Base-by-base conservation (phyloP, 192 early-diverging fungal species). In the Coemansia sp. region DNA sequence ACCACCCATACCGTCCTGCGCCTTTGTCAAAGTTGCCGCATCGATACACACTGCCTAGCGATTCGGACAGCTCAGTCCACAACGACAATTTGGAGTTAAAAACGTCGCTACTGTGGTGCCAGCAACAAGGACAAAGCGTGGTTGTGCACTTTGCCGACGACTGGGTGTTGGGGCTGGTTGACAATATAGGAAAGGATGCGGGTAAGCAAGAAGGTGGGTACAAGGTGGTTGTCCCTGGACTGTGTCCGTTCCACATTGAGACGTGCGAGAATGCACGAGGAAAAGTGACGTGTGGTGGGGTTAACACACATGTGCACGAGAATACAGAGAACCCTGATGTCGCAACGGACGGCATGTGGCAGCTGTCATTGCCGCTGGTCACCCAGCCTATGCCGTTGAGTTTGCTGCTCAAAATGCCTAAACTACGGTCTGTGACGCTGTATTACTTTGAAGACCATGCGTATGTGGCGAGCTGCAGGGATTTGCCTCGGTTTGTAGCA, bases 201-300 rank as follows among this genome's bases (percentile, higher is more conserved):
- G 43, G 3, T 1, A 49, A 21, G 4, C n/a, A 21, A 48, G 5
- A 6, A 14, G 27, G 17, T 14, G 67, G 67, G 8, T 45, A 47
- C 19, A 32, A 35, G 2, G 48, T 73, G 5, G 32, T 64, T 7
- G 54, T 79, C 1, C 71, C 39, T 1, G 76, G 70, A 0, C 39
- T 79, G 7, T 79, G 70, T 27, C 76, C 76, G 3, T 79, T 79
- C 60, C 76, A 79, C 11, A 37, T 79, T 0, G 19, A 64, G 15
- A 60, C 70, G 0, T n/a, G 10, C 21, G 14, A 23, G 22, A 1
- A 47, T 4, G 4, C 64, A 5, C 25, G 57, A 14, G 32, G 43
- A 3, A 15, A 32, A 2, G 50, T 45, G 0, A 29, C 12, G 10
- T 73, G 71, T 27, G 61, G 67, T 5, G 76, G 76, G 4, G 60